Evolutionary conservation across 345 rosid genomes (phyloP).

Genomic region (Eucalyptus tenuipes): DNA sequence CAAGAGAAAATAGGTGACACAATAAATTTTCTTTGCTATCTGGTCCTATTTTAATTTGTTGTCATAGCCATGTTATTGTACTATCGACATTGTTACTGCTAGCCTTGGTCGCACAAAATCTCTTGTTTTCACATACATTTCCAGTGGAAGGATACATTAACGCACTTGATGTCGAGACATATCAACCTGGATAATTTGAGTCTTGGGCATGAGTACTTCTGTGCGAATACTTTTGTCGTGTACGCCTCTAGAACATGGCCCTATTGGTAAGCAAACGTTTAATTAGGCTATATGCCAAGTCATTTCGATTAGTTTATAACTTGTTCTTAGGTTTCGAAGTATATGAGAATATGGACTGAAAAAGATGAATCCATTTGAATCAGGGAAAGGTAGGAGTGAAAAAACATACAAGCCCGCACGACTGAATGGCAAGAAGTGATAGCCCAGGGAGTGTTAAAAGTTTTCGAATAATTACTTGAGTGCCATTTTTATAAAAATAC

Average conservation of each 20-base stretch:
- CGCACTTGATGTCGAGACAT: neutral
- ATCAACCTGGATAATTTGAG: neutral
- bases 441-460: neutral
- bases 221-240: neutral
- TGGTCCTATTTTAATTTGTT: neutral
- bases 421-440: neutral
- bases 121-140: neutral
- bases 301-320: neutral
- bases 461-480: neutral
- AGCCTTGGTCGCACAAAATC: neutral
- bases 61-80: neutral
- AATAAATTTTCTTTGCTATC: neutral
- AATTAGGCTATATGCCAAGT: neutral
- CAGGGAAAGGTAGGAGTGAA: neutral
- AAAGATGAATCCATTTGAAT: neutral
- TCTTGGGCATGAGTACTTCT: neutral
- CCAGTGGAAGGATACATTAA: neutral
- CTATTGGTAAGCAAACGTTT: neutral
- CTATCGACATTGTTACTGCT: neutral
- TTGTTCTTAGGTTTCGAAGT: neutral
- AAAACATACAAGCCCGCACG: neutral
- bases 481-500: neutral
- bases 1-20: neutral
- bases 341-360: neutral
- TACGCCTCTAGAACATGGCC: neutral